Base-by-base conservation (phyloP, 2,329 filamentous ascomycete species). In the Aspergillus tubingensis region DNA sequence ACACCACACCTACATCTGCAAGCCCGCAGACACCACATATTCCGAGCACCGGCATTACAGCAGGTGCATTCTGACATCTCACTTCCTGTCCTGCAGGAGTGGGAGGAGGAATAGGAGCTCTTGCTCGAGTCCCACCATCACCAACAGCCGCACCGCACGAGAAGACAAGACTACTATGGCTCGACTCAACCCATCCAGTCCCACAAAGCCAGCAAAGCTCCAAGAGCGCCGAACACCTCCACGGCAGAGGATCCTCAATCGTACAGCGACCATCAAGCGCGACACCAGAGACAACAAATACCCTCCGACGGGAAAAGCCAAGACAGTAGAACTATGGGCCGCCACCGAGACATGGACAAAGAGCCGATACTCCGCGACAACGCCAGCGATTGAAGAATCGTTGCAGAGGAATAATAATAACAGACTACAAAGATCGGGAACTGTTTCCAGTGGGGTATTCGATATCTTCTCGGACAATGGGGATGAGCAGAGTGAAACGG, bases 401-500 rank as follows among this genome's bases (percentile, higher is more conserved):
- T 32, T 57, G n/a, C 54, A 63, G 8, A 27, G 21, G 11, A 62
- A 57, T 30, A 62, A 58, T 30, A 13, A 4, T 2, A 36, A 36
- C 32, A 61, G 66, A 19, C 56, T 59, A 30, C 68, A 66, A 61
- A 68, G 65, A 54, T 61, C 63, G 3, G 65, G 61, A 21, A 67
- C 63, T 23, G 44, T 64, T 10, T 62, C 67, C 0, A 63, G 67
- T 21, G 44, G 62, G 2, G 52, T 57, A 8, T 75, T 74, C 32
- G 65, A 74, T 38, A 74, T 74, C 39, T 72, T 75, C n/a, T 61
- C 70, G 5, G 72, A 75, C 11, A 64, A 59, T 7, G 66, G 32
- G 11, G 32, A 71, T 25, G 60, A 58, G 7, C n/a, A 47, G 7
- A 63, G 64, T 13, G 69, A 70, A 8, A 57, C 60, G 21, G 65